A percentile compares a stretch with the other conserved stretches of the same genome.
Conservation (phyloP, 495 filamentous ascomycete species). For the Neurospora tetrasperma region DNA sequence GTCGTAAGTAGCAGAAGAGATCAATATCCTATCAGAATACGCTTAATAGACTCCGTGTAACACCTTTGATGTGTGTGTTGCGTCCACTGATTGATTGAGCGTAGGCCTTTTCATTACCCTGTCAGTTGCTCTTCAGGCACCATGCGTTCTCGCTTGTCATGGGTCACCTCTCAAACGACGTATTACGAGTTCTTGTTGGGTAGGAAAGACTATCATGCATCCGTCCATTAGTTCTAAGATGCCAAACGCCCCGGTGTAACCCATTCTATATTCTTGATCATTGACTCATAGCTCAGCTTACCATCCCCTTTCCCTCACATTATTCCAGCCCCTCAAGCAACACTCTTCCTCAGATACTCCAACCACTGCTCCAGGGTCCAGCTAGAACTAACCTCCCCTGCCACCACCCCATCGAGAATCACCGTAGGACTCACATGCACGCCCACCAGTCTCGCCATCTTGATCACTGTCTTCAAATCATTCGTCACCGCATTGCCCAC, state of each 20-base stretch:
- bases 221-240: not conserved
- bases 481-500: conserved; percentile 68
- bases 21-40: not conserved
- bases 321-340: conserved; percentile 37
- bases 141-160: not conserved
- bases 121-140: not conserved
- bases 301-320: not conserved
- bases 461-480: conserved; percentile 77
- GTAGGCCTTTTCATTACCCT: not conserved
- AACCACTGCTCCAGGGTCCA: conserved; percentile 75
- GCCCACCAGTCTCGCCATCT: conserved; percentile 64
- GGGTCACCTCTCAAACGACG: not conserved
- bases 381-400: conserved; percentile 61
- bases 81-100: not conserved
- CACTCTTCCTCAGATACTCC: conserved; percentile 72
- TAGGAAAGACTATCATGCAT: not conserved
- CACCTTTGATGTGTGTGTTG: not conserved
- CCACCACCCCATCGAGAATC: conserved; percentile 76
- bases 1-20: not conserved
- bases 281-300: not conserved
- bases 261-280: not conserved
- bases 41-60: not conserved
- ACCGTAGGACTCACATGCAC: conserved; percentile 88
- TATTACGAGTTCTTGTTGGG: not conserved
- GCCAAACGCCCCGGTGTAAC: not conserved